A percentile compares a stretch with the other conserved stretches of the same genome.
Conservation (phyloP, 805 yeast genomes). For the Metschnikowia noctiluminum region DNA sequence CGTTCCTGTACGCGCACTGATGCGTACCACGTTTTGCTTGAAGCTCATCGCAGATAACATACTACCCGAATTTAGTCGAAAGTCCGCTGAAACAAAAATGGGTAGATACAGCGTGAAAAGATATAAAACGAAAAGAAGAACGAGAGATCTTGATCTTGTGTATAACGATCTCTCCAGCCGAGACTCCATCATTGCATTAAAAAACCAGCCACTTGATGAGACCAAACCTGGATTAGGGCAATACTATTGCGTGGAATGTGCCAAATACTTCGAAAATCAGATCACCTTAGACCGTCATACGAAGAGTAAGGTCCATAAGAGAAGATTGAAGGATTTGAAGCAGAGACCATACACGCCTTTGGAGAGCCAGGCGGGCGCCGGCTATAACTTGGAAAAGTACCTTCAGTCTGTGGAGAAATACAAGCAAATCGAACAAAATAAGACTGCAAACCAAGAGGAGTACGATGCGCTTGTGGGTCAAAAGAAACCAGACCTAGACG, state of each 20-base stretch:
- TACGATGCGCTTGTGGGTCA: slow-evolving; percentile 32
- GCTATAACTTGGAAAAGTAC: slow-evolving; percentile 68
- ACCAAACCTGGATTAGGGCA: slow-evolving; percentile 93
- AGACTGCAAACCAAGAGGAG: slow-evolving; percentile 44
- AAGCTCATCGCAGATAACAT: not conserved
- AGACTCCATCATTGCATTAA: slow-evolving; percentile 59
- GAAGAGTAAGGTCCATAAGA: slow-evolving; percentile 76
- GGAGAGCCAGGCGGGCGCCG: slow-evolving; percentile 91
- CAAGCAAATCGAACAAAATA: slow-evolving; percentile 41
- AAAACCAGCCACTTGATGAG: slow-evolving; percentile 86
- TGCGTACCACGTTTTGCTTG: too few species aligned
- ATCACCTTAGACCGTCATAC: slow-evolving; percentile 68
- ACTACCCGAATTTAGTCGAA: not conserved
- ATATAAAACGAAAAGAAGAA: slow-evolving; percentile 87
- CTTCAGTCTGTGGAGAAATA: slow-evolving; percentile 60
- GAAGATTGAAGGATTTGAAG: slow-evolving; percentile 74
- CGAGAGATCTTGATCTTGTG: slow-evolving; percentile 79
- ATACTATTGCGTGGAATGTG: slow-evolving; percentile 91
- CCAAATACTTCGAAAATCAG: slow-evolving; percentile 82
- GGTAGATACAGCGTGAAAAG: slow-evolving; percentile 84
- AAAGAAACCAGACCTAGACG: slow-evolving; percentile 39
- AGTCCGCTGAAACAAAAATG: slow-evolving; percentile 40
- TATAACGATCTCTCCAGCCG: slow-evolving; percentile 66
- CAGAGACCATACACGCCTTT: slow-evolving; percentile 81
- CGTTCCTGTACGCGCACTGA: too few species aligned